phyloP scores from a whole-genome alignment of 331 rosid species.

The Rosa hybrid region DNA sequence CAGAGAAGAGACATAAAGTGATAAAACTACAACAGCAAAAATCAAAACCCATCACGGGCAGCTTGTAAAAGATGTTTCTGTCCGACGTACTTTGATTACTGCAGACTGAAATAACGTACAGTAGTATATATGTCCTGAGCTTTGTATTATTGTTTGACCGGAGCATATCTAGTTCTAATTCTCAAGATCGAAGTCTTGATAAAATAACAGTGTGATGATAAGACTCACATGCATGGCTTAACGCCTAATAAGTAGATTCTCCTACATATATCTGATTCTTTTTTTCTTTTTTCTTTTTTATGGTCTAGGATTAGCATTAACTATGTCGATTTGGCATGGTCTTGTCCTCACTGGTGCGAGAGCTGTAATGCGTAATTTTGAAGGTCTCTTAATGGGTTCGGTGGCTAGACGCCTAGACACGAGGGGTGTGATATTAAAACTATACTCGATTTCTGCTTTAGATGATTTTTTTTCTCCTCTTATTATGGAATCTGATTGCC shows the following conservation, averaged over 20 bases:
- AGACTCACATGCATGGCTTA: background rate
- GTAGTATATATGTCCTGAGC: background rate
- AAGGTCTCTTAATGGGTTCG: too few species aligned
- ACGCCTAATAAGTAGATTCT: background rate
- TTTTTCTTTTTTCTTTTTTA: too few species aligned
- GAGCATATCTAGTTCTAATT: background rate
- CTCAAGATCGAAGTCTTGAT: background rate
- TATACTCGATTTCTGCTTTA: too few species aligned
- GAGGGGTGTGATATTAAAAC: too few species aligned
- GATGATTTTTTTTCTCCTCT: too few species aligned
- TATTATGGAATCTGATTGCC: too few species aligned
- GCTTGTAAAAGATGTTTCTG: slow-evolving; percentile 7
- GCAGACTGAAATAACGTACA: background rate
- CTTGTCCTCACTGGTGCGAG: background rate
- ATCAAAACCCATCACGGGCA: slow-evolving; percentile 13
- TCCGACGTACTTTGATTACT: background rate
- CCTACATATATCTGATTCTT: background rate
- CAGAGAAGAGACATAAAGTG: too few species aligned
- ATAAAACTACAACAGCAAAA: background rate
- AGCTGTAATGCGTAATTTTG: background rate
- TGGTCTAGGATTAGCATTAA: too few species aligned
- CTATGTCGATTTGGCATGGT: background rate
- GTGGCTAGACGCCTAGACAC: too few species aligned
- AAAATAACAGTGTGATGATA: background rate
- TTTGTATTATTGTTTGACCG: background rate